Percentiles rank a stretch among this genome's conserved stretches.
Evolutionary conservation across 176 grass and related monocot genomes (phyloP).

Genomic region (Lolium rigidum): DNA sequence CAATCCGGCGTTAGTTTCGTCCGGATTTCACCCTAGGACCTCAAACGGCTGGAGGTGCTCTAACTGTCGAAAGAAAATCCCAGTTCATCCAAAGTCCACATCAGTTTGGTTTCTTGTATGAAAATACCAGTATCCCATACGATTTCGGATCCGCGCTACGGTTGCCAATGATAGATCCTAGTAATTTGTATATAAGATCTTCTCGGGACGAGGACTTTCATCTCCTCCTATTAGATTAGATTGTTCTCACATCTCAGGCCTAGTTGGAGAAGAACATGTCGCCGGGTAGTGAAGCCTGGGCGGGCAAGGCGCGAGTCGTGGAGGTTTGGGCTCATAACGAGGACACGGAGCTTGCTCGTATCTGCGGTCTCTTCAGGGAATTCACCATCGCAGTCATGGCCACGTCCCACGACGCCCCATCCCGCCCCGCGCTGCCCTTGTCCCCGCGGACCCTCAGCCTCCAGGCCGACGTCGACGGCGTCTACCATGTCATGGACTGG

Average conservation of each 20-base stretch:
- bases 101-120: no score
- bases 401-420: background rate
- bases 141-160: no score
- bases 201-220: background rate
- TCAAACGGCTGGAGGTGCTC: no score
- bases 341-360: background rate
- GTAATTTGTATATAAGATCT: background rate
- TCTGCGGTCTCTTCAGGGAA: background rate
- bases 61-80: background rate
- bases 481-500: background rate
- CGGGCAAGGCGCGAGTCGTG: conserved; percentile 1
- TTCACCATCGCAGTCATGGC: background rate
- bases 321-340: conserved; percentile 7
- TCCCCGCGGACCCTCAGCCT: background rate
- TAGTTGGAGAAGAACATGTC: background rate
- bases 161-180: no score
- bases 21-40: no score
- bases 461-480: background rate
- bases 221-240: background rate
- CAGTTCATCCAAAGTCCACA: no score
- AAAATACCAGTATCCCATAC: no score
- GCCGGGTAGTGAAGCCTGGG: background rate
- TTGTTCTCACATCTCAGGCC: background rate
- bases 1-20: no score
- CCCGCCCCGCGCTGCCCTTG: background rate